Conservation (phyloP, 2,329 filamentous ascomycete species). For the Eutypa lata region DNA sequence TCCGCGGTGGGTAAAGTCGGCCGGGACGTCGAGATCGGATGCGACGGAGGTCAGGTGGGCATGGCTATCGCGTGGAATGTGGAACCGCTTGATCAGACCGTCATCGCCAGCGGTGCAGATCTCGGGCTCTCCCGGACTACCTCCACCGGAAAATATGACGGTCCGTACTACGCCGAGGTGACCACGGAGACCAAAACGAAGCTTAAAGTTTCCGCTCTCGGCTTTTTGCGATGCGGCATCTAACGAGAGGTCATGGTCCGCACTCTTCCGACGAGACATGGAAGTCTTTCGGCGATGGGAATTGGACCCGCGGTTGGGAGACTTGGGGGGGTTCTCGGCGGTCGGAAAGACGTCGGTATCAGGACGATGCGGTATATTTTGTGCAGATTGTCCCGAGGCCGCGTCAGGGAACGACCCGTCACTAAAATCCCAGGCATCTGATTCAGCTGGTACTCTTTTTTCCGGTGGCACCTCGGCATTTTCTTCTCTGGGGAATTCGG, state of each 20-base stretch:
- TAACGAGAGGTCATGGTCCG: slow-evolving; percentile 62
- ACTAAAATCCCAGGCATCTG: slow-evolving; percentile 91
- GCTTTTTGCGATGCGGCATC: slow-evolving; percentile 51
- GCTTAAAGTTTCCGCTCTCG: slow-evolving; percentile 80
- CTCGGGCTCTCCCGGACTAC: slow-evolving; percentile 91
- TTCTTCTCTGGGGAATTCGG: slow-evolving; percentile 38
- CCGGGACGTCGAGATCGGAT: slow-evolving; percentile 84
- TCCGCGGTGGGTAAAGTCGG: slow-evolving; percentile 92
- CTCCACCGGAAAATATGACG: slow-evolving; percentile 94
- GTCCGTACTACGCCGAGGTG: slow-evolving; percentile 92
- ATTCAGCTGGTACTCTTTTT: slow-evolving; percentile 48
- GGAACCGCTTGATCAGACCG: slow-evolving; percentile 94
- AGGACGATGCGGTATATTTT: slow-evolving; percentile 60
- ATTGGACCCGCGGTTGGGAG: slow-evolving; percentile 65
- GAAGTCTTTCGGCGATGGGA: slow-evolving; percentile 80
- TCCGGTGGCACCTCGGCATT: slow-evolving; percentile 42
- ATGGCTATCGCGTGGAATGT: slow-evolving; percentile 78
- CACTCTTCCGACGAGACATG: slow-evolving; percentile 66
- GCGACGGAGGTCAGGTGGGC: slow-evolving; percentile 48
- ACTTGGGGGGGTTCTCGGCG: slow-evolving; percentile 77
- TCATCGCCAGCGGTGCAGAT: slow-evolving; percentile 96
- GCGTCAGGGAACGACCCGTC: slow-evolving; percentile 67
- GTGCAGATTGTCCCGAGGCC: slow-evolving; percentile 37
- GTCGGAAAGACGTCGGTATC: slow-evolving; percentile 87
- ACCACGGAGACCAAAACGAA: slow-evolving; percentile 85